Conservation (phyloP, 176 grass and related monocot genomes). For the Otatea glauca region DNA sequence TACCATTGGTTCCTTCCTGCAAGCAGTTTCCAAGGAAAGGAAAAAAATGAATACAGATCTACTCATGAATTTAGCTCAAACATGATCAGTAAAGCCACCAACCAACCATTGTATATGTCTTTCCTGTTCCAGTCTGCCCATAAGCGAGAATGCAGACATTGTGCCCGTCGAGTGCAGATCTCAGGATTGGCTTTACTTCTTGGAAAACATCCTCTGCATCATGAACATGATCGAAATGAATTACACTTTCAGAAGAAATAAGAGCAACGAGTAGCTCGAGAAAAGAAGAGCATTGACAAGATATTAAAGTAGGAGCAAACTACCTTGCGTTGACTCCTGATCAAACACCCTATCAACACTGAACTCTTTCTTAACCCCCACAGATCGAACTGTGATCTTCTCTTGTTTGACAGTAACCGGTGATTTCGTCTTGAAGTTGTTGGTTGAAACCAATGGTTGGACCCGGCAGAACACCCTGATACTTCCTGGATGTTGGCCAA, state of each 20-base stretch:
- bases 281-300: constrained; percentile 8
- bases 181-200: constrained; percentile 76
- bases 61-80: constrained; percentile 21
- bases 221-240: constrained; percentile 32
- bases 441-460: constrained; percentile 38
- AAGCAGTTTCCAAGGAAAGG: constrained; percentile 25
- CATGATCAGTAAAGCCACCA: constrained; percentile 18
- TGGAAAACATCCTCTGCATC: constrained; percentile 67
- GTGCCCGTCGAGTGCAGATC: constrained; percentile 82
- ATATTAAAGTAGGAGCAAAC: not conserved
- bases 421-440: constrained; percentile 44
- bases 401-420: constrained; percentile 53
- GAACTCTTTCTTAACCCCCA: constrained; percentile 75
- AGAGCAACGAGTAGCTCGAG: not conserved
- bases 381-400: constrained; percentile 64
- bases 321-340: constrained; percentile 85
- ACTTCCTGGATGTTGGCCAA: constrained; percentile 70
- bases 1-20: constrained; percentile 80
- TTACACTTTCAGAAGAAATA: not conserved
- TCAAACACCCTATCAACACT: constrained; percentile 69
- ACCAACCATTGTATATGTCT: constrained; percentile 86
- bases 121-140: constrained; percentile 85
- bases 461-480: constrained; percentile 93
- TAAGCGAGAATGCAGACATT: constrained; percentile 85
- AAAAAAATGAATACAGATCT: not conserved